Evolutionary conservation across 768 basidiomycete species (phyloP).

Genomic region (Gelatoporia subvermispora): DNA sequence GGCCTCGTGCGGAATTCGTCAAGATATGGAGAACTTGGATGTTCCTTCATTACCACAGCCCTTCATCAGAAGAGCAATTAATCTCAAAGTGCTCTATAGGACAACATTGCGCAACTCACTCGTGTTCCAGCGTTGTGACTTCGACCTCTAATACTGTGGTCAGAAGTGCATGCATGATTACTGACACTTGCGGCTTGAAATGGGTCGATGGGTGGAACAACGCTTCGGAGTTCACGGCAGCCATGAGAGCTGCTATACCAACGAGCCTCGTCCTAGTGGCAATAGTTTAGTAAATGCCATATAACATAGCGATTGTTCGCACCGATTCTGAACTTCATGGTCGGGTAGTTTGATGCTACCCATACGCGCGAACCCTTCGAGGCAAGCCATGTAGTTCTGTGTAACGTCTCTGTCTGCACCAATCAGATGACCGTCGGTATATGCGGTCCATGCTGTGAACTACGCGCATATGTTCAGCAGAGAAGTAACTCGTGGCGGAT

Average conservation of each 20-base stretch:
- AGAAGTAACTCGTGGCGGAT: background rate
- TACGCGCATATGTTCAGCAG: slow-evolving; percentile 25
- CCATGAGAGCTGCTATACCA: slow-evolving; percentile 78
- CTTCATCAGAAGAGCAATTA: slow-evolving; percentile 33
- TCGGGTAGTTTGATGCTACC: slow-evolving; percentile 53
- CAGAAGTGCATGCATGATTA: slow-evolving; percentile 69
- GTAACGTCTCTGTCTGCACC: slow-evolving; percentile 72
- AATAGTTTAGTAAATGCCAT: background rate
- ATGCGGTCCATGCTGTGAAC: slow-evolving; percentile 92
- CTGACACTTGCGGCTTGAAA: slow-evolving; percentile 66
- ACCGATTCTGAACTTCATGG: slow-evolving; percentile 74
- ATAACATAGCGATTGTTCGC: slow-evolving; percentile 4
- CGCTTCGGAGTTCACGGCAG: slow-evolving; percentile 80
- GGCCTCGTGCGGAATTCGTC: slow-evolving; percentile 83
- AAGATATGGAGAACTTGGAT: slow-evolving; percentile 72
- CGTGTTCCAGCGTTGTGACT: slow-evolving; percentile 54
- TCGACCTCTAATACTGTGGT: slow-evolving; percentile 61
- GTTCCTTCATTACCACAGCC: slow-evolving; percentile 56
- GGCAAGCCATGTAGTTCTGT: slow-evolving; percentile 60
- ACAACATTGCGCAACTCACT: slow-evolving; percentile 41
- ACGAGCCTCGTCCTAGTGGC: slow-evolving; percentile 70
- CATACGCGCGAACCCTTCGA: slow-evolving; percentile 60
- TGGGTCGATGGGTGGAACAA: slow-evolving; percentile 68
- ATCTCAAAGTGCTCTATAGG: slow-evolving; percentile 11
- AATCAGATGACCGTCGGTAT: slow-evolving; percentile 80